Evolutionary conservation across 345 rosid genomes (phyloP).

Genomic region (Citrus australasica): DNA sequence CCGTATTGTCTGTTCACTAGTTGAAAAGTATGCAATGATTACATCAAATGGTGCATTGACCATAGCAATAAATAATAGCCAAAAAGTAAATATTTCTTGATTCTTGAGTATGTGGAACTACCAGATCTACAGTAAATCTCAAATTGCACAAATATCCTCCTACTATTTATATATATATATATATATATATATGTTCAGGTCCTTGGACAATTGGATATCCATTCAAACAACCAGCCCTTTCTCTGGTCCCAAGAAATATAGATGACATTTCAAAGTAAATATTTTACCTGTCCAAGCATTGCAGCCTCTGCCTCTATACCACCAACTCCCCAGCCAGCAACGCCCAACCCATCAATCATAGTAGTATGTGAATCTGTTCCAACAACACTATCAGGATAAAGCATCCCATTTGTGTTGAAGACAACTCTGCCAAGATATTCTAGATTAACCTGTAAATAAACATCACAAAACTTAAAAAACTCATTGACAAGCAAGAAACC

Average conservation of each 20-base stretch:
- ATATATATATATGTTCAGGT: not conserved
- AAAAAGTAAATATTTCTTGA: not conserved
- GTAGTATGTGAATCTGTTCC: slow-evolving; percentile 97
- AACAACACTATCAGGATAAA: slow-evolving; percentile 92
- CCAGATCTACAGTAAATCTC: not conserved
- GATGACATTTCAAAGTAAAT: not conserved
- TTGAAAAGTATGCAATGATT: not conserved
- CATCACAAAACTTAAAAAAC: not conserved
- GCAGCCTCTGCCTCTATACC: slow-evolving; percentile 96
- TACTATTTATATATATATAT: not conserved
- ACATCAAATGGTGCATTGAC: not conserved
- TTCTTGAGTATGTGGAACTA: not conserved
- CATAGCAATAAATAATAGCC: not conserved
- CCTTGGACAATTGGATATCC: not conserved
- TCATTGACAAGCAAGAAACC: not conserved
- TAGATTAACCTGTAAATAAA: slow-evolving; percentile 65
- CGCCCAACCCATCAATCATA: slow-evolving; percentile 96
- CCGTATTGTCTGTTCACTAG: not conserved
- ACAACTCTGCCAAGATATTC: slow-evolving; percentile 95
- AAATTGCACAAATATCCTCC: not conserved
- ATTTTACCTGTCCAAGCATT: slow-evolving; percentile 95
- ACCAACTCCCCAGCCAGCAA: slow-evolving; percentile 99
- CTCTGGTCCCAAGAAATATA: not conserved
- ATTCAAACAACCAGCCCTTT: not conserved
- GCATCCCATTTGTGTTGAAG: slow-evolving; percentile 70